phyloP scores from a whole-genome alignment of 139 green algal genomes.

The Astrephomene gubernaculifera region DNA sequence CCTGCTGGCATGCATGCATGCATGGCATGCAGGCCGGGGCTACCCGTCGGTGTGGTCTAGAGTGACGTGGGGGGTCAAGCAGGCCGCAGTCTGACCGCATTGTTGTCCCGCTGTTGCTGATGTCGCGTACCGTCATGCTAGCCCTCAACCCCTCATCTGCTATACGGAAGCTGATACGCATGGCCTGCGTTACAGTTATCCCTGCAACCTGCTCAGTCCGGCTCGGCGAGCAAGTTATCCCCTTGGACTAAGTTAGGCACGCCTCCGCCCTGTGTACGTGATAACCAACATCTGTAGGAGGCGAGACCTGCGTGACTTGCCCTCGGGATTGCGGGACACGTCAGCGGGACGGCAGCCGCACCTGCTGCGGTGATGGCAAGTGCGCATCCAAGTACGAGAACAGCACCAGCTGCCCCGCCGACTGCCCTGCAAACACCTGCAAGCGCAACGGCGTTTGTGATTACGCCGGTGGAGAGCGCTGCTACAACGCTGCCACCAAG shows the following conservation, averaged over 20 bases:
- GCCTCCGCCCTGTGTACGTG: too few species aligned
- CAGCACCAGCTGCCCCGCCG: not conserved
- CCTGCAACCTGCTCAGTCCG: too few species aligned
- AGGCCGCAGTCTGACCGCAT: not conserved
- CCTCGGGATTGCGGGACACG: not conserved
- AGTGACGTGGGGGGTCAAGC: not conserved
- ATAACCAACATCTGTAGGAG: too few species aligned
- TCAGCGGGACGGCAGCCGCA: not conserved
- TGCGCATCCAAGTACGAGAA: not conserved
- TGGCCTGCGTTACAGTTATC: too few species aligned
- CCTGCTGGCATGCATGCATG: not conserved
- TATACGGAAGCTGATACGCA: not conserved
- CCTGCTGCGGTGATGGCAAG: not conserved
- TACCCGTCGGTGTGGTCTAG: not conserved
- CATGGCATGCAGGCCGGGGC: not conserved
- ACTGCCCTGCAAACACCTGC: not conserved
- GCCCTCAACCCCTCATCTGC: not conserved
- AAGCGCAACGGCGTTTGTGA: not conserved
- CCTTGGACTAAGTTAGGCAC: too few species aligned
- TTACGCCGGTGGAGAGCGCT: not conserved
- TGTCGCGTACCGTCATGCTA: not conserved
- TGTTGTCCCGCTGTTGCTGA: not conserved
- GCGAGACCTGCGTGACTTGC: not conserved
- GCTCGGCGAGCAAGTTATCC: too few species aligned
- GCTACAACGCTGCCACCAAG: not conserved